phyloP scores from a whole-genome alignment of 345 rosid species.

The Rhodamnia rubescens region DNA sequence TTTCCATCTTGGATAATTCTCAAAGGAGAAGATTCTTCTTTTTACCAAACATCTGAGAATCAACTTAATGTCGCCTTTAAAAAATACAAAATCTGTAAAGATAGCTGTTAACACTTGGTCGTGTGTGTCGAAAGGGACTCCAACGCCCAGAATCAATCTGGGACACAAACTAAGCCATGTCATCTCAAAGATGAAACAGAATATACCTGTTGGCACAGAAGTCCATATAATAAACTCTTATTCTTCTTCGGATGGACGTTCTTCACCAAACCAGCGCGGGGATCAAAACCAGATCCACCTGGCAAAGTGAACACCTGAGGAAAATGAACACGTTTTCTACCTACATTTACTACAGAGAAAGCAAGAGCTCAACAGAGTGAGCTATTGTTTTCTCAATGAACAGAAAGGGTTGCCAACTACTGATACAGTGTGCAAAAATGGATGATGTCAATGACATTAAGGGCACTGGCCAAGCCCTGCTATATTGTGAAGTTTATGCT shows the following conservation, averaged over 20 bases:
- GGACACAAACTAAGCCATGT: neutral
- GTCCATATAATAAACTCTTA: conserved; percentile 5
- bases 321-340: neutral
- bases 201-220: neutral
- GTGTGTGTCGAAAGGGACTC: neutral
- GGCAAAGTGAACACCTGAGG: neutral
- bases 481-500: neutral
- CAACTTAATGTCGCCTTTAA: neutral
- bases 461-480: neutral
- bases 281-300: conserved; percentile 88
- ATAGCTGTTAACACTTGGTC: neutral
- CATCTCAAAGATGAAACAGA: neutral
- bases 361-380: neutral
- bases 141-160: neutral
- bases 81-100: neutral
- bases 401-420: neutral
- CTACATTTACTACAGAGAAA: neutral
- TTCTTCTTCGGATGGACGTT: conserved; percentile 19
- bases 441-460: neutral
- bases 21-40: too few species aligned
- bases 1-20: too few species aligned
- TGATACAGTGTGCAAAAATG: neutral
- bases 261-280: conserved; percentile 86
- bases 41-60: neutral
- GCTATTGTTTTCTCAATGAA: neutral